Conservation (phyloP, 768 basidiomycete genomes). For the Tricholoma matsutake region DNA sequence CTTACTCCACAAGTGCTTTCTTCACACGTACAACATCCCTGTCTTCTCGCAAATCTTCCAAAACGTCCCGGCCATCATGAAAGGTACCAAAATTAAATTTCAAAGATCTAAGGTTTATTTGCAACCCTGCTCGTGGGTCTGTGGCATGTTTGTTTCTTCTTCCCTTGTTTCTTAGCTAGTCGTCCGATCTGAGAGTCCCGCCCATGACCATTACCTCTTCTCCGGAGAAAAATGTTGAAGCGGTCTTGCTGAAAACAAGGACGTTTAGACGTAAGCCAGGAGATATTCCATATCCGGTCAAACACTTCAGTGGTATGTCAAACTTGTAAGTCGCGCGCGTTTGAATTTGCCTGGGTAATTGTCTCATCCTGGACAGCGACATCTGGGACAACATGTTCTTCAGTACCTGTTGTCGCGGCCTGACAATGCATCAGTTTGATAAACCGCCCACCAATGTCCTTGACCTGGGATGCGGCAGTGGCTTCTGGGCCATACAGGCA, state of each 20-base stretch:
- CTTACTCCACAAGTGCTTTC: neutral
- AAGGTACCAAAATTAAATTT: slow-evolving; percentile 18
- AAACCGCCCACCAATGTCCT: slow-evolving; percentile 51
- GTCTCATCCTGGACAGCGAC: slow-evolving; percentile 41
- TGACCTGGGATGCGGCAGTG: slow-evolving; percentile 71
- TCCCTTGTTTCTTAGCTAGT: slow-evolving; percentile 13
- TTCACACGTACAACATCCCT: slow-evolving; percentile 17
- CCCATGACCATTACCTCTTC: slow-evolving; percentile 21
- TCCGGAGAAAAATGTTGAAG: slow-evolving; percentile 44
- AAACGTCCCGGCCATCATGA: slow-evolving; percentile 25
- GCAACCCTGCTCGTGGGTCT: slow-evolving; percentile 3
- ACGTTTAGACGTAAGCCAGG: slow-evolving; percentile 43
- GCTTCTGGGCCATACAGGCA: slow-evolving; percentile 69
- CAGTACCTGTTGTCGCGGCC: slow-evolving; percentile 39
- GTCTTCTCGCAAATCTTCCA: slow-evolving; percentile 8
- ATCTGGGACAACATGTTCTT: slow-evolving; percentile 73
- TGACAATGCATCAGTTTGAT: slow-evolving; percentile 55
- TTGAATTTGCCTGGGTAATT: neutral
- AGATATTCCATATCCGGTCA: slow-evolving; percentile 54
- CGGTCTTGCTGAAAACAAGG: slow-evolving; percentile 37
- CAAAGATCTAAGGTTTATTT: slow-evolving; percentile 15
- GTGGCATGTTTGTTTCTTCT: slow-evolving; percentile 11
- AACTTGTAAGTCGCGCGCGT: slow-evolving; percentile 45
- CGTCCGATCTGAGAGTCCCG: slow-evolving; percentile 2
- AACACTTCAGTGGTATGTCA: slow-evolving; percentile 44